Conservation (phyloP, 2,329 filamentous ascomycete species). For the Annulohypoxylon truncatum region DNA sequence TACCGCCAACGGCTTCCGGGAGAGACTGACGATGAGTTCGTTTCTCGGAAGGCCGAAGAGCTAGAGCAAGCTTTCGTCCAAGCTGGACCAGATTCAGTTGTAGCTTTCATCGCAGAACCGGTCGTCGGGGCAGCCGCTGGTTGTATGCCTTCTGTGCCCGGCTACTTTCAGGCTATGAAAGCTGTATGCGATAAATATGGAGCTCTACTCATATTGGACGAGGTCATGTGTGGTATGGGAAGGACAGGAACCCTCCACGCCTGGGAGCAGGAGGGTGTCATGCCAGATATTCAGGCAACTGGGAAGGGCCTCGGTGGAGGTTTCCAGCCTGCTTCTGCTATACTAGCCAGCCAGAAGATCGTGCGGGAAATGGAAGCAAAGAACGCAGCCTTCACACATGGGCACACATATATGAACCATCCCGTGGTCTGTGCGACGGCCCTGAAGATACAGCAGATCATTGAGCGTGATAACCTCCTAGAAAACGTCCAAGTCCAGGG, state of each 20-base stretch:
- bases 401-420: constrained; percentile 66
- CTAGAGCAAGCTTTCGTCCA: constrained; percentile 71
- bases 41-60: constrained; percentile 68
- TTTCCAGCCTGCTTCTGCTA: constrained; percentile 68
- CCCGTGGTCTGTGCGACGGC: constrained; percentile 55
- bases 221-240: constrained; percentile 69
- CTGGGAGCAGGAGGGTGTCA: constrained; percentile 63
- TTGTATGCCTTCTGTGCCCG: constrained; percentile 69
- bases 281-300: constrained; percentile 70
- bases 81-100: constrained; percentile 71
- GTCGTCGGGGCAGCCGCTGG: constrained; percentile 73
- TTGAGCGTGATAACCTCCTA: constrained; percentile 52
- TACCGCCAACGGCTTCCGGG: constrained; percentile 66
- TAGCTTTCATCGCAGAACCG: constrained; percentile 74
- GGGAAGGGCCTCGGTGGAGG: constrained; percentile 73
- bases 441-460: constrained; percentile 55
- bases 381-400: constrained; percentile 64
- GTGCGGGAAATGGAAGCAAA: constrained; percentile 59
- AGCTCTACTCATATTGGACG: constrained; percentile 75
- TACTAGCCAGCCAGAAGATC: constrained; percentile 64
- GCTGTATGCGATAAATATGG: constrained; percentile 73
- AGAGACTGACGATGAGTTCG: constrained; percentile 67
- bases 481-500: constrained; percentile 52
- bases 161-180: constrained; percentile 73
- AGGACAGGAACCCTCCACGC: constrained; percentile 64